phyloP scores from a whole-genome alignment of 2,329 filamentous ascomycete genomes.

The Trichoderma sp. region DNA sequence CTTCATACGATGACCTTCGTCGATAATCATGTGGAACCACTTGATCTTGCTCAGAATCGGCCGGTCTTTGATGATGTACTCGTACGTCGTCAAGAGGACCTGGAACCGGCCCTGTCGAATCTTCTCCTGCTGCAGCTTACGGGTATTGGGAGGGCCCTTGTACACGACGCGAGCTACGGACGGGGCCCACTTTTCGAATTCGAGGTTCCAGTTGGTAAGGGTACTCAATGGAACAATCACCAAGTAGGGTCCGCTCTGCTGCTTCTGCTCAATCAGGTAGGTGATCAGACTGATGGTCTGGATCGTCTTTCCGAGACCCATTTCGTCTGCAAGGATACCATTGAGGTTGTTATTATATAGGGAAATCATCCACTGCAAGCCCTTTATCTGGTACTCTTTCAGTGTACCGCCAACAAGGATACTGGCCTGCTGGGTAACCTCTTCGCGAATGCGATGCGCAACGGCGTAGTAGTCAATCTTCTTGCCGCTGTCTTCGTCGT shows the following conservation, averaged over 20 bases:
- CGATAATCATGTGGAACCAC: slow-evolving; percentile 99
- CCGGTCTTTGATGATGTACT: slow-evolving; percentile 99
- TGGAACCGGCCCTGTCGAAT: slow-evolving; percentile 96
- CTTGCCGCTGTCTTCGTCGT: slow-evolving; percentile 65
- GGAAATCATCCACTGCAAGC: slow-evolving; percentile 99
- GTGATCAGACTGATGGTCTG: slow-evolving; percentile 98
- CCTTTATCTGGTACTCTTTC: slow-evolving; percentile 98
- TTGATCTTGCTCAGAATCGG: slow-evolving; percentile 96
- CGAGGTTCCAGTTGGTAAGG: slow-evolving; percentile 95
- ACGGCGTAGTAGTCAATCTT: slow-evolving; percentile 99
- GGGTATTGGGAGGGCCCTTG: slow-evolving; percentile 85
- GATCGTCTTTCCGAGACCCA: slow-evolving; percentile 99
- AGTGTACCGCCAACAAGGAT: slow-evolving; percentile 89
- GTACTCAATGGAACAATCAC: slow-evolving; percentile 97
- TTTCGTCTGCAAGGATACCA: slow-evolving; percentile 96
- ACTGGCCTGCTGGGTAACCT: slow-evolving; percentile 74
- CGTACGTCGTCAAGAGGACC: slow-evolving; percentile 93
- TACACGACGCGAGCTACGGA: slow-evolving; percentile 85
- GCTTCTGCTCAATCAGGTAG: slow-evolving; percentile 94
- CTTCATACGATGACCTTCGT: slow-evolving; percentile 99
- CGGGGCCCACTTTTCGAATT: slow-evolving; percentile 99
- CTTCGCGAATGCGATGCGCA: slow-evolving; percentile 92
- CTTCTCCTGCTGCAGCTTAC: slow-evolving; percentile 88
- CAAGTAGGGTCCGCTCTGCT: slow-evolving; percentile 85
- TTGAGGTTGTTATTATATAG: slow-evolving; percentile 99